Evolutionary conservation across 768 basidiomycete genomes (phyloP), one percentile per base, ranked within the genome.

Genomic region (Nevesoporus exiguus): DNA sequence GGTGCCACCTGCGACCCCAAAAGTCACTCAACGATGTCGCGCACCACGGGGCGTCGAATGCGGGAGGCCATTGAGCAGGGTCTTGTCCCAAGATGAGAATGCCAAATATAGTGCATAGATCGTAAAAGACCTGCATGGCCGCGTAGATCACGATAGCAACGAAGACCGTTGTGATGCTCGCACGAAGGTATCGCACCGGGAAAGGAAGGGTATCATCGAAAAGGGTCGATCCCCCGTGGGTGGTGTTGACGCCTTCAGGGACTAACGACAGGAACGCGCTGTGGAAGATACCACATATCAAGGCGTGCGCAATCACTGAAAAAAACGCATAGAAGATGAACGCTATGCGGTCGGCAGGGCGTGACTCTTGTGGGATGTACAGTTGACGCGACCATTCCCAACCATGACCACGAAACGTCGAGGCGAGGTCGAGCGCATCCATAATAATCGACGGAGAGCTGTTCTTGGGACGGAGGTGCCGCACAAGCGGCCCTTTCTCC

Each of bases 1-100:
- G 51, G 17, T 52, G 51, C 51, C 51, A 52, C 5, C 51, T 45
- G 27, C 44, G 51, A 5, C 44, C 44, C 51, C 51, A 52, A 40
- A 52, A 52, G 21, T 52, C 51, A 2, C 14, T 13, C 8, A 52
- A 21, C 1, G 51, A 52, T 8, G 51, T 52, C 1, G 51, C 44
- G 1, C 21, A 21, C 51, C 51, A 52, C 9, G 51, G 51, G 15
- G 44, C 44, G 15, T 52, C 44, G 17, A 52, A 52, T 14, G 44
- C 34, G 1, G 51, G 51, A 1, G 51, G 51, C 51, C 51, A 52
- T 36, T 46, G 51, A 30, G 44, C 36, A 7, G 51, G 37, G 5
- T 40, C 36, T 30, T 52, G 51, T 7, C 36, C 36, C 15, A 52
- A 11, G 19, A 52, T 4, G 7, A 52, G 21, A 13, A 52, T 9